Base-by-base conservation (phyloP, 768 basidiomycete genomes). In the Suillus paluster region DNA sequence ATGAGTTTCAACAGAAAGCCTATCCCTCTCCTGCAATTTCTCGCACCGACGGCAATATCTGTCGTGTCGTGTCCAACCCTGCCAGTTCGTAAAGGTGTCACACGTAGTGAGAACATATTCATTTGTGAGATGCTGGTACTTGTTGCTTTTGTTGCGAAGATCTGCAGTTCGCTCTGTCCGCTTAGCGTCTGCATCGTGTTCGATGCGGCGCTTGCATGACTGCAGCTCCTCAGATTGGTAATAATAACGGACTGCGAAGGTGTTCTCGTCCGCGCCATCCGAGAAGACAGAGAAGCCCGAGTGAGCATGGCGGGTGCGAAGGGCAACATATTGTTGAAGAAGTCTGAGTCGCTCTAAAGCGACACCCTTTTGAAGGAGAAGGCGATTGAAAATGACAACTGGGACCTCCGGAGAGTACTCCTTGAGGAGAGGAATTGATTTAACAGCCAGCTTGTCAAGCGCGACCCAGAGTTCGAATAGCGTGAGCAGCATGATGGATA, bases 381-480 rank as follows among this genome's bases (percentile, higher is more conserved):
- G 74, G 0, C 74, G 61, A 30, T 83, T 73, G n/a, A 84, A 66
- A 25, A 83, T 66, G 4, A 56, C 54, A 3, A 60, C 30, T 1
- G 80, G 75, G 0, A 86, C 68, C 61, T 82, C 83, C 0, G 84
- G 83, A 12, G 82, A 79, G 58, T 82, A 85, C 5, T 78, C 68
- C 0, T 45, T 46, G 6, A 86, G 68, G 11, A 84, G 71, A 3
- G 84, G 79, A 41, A 71, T 68, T 25, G 73, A 68, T 19, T 42
- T 44, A 21, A 78, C 67, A 2, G 68, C 73, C 15, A 79, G 36
- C 27, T 64, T 73, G 64, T 85, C 84, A 6, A 85, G 70, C 0
- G 78, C 80, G 1, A 81, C 71, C 84, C 84, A 85, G 19, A 85
- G 70, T 34, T 82, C 78, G 25, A 84, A 66, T 36, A 79, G 61